Evolutionary conservation across 768 basidiomycete genomes (phyloP).

Genomic region (Pilatotrama ljubarskyi): DNA sequence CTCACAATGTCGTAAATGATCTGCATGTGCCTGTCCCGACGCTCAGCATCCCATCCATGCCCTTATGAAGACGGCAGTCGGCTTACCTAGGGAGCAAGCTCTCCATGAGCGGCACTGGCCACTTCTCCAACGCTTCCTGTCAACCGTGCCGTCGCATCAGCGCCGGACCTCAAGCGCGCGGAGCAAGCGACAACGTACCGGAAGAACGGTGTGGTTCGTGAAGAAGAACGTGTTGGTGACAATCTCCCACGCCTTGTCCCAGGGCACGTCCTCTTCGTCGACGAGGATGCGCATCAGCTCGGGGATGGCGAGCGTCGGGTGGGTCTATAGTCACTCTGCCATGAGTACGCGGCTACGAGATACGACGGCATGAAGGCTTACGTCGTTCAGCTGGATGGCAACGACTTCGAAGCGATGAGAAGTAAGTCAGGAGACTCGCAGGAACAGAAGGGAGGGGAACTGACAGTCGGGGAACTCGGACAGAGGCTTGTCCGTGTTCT

Average conservation of each 20-base stretch:
- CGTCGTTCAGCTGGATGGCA: conserved; percentile 95
- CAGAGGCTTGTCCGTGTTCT: conserved; percentile 81
- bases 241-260: conserved; percentile 87
- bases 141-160: neutral
- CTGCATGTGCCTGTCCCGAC: conserved; percentile 64
- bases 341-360: neutral
- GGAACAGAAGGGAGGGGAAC: conserved; percentile 26
- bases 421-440: neutral
- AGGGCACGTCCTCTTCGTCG: conserved; percentile 88
- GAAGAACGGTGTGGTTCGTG: conserved; percentile 93
- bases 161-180: neutral
- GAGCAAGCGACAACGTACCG: conserved; percentile 54
- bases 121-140: conserved; percentile 86
- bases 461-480: conserved; percentile 79
- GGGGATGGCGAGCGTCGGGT: conserved; percentile 92
- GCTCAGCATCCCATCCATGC: neutral
- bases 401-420: conserved; percentile 66
- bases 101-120: conserved; percentile 86
- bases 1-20: conserved; percentile 89
- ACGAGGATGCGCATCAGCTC: conserved; percentile 91
- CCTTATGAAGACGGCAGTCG: neutral
- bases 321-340: conserved; percentile 56
- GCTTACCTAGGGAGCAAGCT: conserved; percentile 66
- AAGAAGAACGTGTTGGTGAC: conserved; percentile 91
- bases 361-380: conserved; percentile 26